Conservation (phyloP, 148 eudicot species). For the Cornus controversa region DNA sequence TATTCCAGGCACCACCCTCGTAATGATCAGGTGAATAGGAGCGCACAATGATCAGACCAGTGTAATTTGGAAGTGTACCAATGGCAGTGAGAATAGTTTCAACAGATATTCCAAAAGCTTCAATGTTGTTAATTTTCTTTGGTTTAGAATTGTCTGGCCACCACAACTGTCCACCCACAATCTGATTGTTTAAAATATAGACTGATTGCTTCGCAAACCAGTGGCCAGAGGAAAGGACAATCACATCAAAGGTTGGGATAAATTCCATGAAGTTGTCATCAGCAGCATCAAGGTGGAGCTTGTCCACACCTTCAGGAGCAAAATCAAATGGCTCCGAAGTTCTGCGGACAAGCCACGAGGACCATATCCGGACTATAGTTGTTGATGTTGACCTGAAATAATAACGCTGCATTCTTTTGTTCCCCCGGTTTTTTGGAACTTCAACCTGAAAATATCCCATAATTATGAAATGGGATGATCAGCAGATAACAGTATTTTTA, state of each 20-base stretch:
- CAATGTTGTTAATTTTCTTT: conserved; percentile 58
- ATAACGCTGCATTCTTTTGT: conserved; percentile 89
- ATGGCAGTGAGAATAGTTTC: conserved; percentile 74
- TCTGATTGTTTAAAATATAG: conserved; percentile 73
- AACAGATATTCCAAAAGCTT: conserved; percentile 82
- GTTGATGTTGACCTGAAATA: conserved; percentile 73
- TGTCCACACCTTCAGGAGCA: conserved; percentile 57
- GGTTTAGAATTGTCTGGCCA: conserved; percentile 48
- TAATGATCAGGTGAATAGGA: conserved; percentile 93
- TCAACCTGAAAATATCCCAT: conserved; percentile 50
- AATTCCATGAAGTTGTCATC: conserved; percentile 71
- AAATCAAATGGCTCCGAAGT: conserved; percentile 54
- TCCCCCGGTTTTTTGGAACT: conserved; percentile 88
- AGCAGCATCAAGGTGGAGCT: conserved; percentile 83
- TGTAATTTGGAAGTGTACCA: conserved; percentile 61
- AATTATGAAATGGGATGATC: neutral
- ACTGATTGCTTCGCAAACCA: conserved; percentile 94
- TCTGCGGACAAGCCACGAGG: conserved; percentile 92
- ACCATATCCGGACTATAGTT: conserved; percentile 86
- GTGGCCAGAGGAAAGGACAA: conserved; percentile 93
- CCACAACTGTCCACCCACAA: conserved; percentile 92
- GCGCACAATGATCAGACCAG: conserved; percentile 73
- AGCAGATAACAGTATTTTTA: neutral
- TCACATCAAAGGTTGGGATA: conserved; percentile 57
- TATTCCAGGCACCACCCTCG: conserved; percentile 95